These are phyloP conservation scores for Naganishia albida DNA, from an alignment of 1,284 basidiomycete genomes.

Conservation along the genomic window DNA sequence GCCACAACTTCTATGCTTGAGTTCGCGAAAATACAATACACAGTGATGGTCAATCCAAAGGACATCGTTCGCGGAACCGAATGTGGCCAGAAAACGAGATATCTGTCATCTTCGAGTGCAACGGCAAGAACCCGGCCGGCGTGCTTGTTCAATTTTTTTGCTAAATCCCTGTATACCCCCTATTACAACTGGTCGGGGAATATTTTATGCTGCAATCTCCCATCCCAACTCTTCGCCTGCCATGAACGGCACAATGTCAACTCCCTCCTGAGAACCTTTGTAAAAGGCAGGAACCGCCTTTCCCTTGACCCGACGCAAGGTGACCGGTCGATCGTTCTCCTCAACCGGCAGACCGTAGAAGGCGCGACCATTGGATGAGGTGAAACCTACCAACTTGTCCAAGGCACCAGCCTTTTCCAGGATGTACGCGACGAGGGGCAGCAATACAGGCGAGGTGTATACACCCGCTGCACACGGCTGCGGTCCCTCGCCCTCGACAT, in stretches of 20 bases:
- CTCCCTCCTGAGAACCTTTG: constrained; percentile 59
- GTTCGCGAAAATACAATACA: no score
- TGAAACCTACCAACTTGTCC: constrained; percentile 75
- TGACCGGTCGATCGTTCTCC: constrained; percentile 49
- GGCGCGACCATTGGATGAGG: constrained; percentile 69
- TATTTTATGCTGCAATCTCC: constrained; percentile 62
- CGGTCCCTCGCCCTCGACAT: constrained; percentile 38
- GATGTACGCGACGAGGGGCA: constrained; percentile 79
- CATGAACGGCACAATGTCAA: constrained; percentile 85
- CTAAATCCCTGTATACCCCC: background rate
- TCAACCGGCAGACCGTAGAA: constrained; percentile 67
- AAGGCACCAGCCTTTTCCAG: constrained; percentile 84
- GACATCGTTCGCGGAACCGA: no score
- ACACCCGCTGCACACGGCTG: constrained; percentile 86
- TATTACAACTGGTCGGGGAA: background rate
- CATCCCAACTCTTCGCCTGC: constrained; percentile 80
- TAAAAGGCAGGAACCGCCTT: constrained; percentile 58
- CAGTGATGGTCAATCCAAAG: no score
- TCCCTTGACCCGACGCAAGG: constrained; percentile 51
- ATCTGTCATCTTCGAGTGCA: no score
- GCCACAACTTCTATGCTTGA: no score
- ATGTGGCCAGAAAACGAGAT: no score
- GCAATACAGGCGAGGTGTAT: constrained; percentile 84
- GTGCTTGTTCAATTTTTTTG: no score
- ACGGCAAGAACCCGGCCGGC: no score